These are phyloP conservation scores for Marasmius oreades DNA, from an alignment of 1,284 basidiomycete genomes.

Conservation along the genomic window DNA sequence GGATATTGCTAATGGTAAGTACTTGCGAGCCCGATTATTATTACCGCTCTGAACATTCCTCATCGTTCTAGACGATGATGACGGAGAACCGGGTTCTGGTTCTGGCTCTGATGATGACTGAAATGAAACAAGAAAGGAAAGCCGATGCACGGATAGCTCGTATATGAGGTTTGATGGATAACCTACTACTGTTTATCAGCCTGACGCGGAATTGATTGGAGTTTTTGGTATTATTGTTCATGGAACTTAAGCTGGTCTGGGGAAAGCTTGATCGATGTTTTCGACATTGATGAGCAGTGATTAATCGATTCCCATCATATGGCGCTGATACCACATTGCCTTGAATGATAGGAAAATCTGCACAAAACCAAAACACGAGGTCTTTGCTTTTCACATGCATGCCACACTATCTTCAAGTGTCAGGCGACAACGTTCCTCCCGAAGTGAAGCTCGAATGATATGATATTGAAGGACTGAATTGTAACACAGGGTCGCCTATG, in stretches of 20 bases:
- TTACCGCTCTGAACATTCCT: not conserved
- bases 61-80: slow-evolving; percentile 31
- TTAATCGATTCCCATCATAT: too few relatives aligned
- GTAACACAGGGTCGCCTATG: too few relatives aligned
- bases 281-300: too few relatives aligned
- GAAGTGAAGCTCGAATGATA: too few relatives aligned
- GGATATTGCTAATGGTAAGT: slow-evolving; percentile 42
- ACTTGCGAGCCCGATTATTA: not conserved
- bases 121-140: slow-evolving; percentile 1
- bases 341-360: not conserved
- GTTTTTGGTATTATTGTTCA: not conserved
- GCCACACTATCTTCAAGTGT: too few relatives aligned
- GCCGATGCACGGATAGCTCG: not conserved
- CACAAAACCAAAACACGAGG: not conserved
- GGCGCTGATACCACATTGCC: too few relatives aligned
- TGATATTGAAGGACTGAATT: too few relatives aligned
- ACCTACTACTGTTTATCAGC: not conserved
- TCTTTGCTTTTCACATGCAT: not conserved
- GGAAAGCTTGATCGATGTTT: too few relatives aligned
- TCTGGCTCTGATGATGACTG: slow-evolving; percentile 33
- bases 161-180: not conserved
- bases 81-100: slow-evolving; percentile 28
- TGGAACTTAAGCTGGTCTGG: not conserved
- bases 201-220: not conserved
- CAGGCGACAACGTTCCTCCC: too few relatives aligned